Evolutionary conservation across 1,284 basidiomycete genomes (phyloP).

Genomic region (Ceratobasidium sp.): DNA sequence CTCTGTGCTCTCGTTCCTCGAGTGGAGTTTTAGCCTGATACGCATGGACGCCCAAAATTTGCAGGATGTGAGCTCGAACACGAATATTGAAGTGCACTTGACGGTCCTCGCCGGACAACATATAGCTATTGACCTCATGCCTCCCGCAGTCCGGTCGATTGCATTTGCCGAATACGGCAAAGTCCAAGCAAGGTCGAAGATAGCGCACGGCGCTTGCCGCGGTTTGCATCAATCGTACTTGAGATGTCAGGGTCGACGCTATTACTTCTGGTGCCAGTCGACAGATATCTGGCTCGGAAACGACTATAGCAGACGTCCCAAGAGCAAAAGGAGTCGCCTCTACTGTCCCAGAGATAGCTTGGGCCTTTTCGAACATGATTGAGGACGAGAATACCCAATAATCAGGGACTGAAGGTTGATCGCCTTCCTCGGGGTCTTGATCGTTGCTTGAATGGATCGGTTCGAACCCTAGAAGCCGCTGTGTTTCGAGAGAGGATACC

Average conservation of each 20-base stretch:
- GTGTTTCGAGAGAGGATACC: not conserved
- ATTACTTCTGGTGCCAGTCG: slow-evolving; percentile 12
- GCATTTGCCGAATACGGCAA: slow-evolving; percentile 37
- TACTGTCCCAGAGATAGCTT: not conserved
- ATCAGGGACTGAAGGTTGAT: not conserved
- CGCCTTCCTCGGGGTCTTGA: not conserved
- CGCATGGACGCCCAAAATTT: slow-evolving; percentile 12
- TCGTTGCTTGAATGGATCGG: not conserved
- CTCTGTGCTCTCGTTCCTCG: not conserved
- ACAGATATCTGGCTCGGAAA: slow-evolving; percentile 19
- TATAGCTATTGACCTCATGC: slow-evolving; percentile 10
- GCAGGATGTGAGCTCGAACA: slow-evolving; percentile 29
- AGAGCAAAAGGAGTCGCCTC: slow-evolving; percentile 15
- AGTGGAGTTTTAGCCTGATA: not conserved
- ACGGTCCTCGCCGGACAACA: not conserved
- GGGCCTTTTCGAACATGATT: slow-evolving; percentile 1
- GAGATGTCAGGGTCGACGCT: not conserved
- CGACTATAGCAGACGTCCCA: not conserved
- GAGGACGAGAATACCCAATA: slow-evolving; percentile 29
- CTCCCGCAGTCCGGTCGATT: slow-evolving; percentile 11
- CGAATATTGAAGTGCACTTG: slow-evolving; percentile 23
- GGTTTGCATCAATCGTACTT: slow-evolving; percentile 1
- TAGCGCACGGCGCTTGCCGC: not conserved
- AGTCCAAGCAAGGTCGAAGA: slow-evolving; percentile 28
- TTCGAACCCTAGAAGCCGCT: slow-evolving; percentile 36